A percentile compares a stretch with the other conserved stretches of the same genome.
Evolutionary conservation across 176 grass and related monocot genomes (phyloP).

Genomic region (Aegilops longissima): DNA sequence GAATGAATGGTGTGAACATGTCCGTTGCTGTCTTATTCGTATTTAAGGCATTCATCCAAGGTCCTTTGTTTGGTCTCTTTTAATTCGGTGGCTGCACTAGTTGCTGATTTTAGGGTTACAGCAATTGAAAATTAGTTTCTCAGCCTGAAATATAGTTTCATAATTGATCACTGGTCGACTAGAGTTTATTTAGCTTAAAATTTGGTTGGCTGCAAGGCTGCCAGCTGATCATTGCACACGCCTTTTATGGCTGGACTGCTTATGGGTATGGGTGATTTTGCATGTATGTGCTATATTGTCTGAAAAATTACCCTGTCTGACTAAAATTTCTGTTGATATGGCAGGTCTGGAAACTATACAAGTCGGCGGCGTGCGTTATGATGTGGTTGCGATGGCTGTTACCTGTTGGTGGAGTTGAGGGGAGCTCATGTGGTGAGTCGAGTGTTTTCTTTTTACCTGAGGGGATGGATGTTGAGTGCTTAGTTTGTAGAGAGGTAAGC

Average conservation of each 20-base stretch:
- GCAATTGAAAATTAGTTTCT: neutral
- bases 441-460: constrained; percentile 8
- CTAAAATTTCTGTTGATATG: constrained; percentile 14
- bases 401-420: constrained; percentile 14
- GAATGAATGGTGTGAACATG: constrained; percentile 2
- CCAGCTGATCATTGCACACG: neutral
- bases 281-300: neutral
- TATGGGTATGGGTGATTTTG: neutral
- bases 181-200: neutral
- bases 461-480: neutral
- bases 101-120: neutral
- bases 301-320: constrained; percentile 11
- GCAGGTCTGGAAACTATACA: constrained; percentile 31
- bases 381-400: neutral
- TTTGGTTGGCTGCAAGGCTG: neutral
- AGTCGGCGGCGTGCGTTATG: neutral
- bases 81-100: neutral
- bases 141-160: neutral
- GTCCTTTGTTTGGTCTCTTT: constrained; percentile 2
- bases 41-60: neutral
- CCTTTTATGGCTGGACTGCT: neutral
- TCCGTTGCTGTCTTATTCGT: neutral
- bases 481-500: constrained; percentile 41
- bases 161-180: neutral
- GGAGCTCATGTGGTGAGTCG: neutral